phyloP scores from a whole-genome alignment of 2,329 filamentous ascomycete species.

The Mycosphaerelloides madeirae region DNA sequence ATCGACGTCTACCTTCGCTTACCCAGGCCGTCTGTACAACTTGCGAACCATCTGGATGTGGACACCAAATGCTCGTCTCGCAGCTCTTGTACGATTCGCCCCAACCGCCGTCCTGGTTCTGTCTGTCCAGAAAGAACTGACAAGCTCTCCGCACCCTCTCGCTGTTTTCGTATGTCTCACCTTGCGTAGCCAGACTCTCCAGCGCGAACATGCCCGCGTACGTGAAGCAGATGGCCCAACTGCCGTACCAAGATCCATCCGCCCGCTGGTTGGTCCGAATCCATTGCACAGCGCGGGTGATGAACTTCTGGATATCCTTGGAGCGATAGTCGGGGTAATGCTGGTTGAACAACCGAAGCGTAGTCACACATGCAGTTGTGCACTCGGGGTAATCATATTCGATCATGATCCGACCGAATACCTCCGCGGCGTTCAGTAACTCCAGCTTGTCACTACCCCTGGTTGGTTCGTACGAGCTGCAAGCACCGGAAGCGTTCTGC shows the following conservation, averaged over 20 bases:
- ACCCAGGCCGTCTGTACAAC: slow-evolving; percentile 96
- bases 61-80: slow-evolving; percentile 68
- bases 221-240: slow-evolving; percentile 97
- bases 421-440: slow-evolving; percentile 87
- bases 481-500: slow-evolving; percentile 81
- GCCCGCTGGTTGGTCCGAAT: slow-evolving; percentile 72
- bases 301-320: slow-evolving; percentile 68
- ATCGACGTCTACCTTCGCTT: slow-evolving; percentile 57
- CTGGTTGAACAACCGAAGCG: slow-evolving; percentile 73
- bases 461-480: slow-evolving; percentile 82
- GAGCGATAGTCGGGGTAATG: slow-evolving; percentile 76
- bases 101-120: slow-evolving; percentile 89
- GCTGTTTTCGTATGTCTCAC: slow-evolving; percentile 75
- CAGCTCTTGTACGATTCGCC: slow-evolving; percentile 89
- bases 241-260: slow-evolving; percentile 96
- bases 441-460: slow-evolving; percentile 76
- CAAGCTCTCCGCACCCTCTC: slow-evolving; percentile 68
- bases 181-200: slow-evolving; percentile 74
- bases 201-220: slow-evolving; percentile 96
- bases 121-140: slow-evolving; percentile 77
- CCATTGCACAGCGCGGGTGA: slow-evolving; percentile 69
- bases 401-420: slow-evolving; percentile 96
- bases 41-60: slow-evolving; percentile 70
- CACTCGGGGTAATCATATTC: slow-evolving; percentile 98
- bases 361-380: slow-evolving; percentile 89